These are phyloP conservation scores for Mycena chlorophos DNA, from an alignment of 768 basidiomycete species.

Conservation along the genomic window DNA sequence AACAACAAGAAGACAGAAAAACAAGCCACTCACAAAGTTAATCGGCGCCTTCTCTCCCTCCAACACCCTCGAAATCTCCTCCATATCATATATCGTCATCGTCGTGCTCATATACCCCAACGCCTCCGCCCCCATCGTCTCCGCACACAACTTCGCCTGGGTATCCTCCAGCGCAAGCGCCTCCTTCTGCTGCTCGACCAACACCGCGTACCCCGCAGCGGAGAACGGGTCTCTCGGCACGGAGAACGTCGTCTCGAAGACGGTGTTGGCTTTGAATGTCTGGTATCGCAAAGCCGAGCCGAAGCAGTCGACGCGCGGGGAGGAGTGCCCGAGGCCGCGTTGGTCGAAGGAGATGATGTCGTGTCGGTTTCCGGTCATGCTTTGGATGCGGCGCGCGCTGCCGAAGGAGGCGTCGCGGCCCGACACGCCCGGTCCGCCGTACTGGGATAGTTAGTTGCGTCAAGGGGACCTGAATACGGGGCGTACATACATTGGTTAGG, in stretches of 20 bases:
- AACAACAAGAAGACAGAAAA: neutral
- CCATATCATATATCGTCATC: constrained; percentile 20
- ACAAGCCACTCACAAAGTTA: constrained; percentile 18
- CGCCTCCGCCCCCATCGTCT: constrained; percentile 14
- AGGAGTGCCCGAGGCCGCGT: constrained; percentile 19
- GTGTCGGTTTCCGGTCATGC: constrained; percentile 18
- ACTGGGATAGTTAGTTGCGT: constrained; percentile 2
- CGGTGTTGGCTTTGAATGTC: constrained; percentile 20
- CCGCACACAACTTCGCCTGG: constrained; percentile 10
- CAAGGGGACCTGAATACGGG: too few relatives aligned
- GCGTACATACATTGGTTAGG: constrained; percentile 11
- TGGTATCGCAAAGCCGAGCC: constrained; percentile 14
- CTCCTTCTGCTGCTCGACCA: constrained; percentile 23
- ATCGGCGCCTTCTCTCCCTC: constrained; percentile 15
- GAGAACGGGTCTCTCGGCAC: constrained; percentile 20
- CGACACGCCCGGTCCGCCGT: constrained; percentile 16
- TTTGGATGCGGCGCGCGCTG: constrained; percentile 1
- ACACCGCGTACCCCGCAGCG: constrained; percentile 8
- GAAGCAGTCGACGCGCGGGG: constrained; percentile 19
- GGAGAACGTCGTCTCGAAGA: constrained; percentile 20
- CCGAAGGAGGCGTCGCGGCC: constrained; percentile 14
- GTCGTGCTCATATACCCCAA: constrained; percentile 20
- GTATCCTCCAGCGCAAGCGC: constrained; percentile 18
- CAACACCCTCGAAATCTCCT: constrained; percentile 17
- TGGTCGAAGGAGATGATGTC: constrained; percentile 25